Evolutionary conservation across 306 rosid species (phyloP), one percentile per base, ranked within the genome.

Genomic region (Quercus berberidifolia): DNA sequence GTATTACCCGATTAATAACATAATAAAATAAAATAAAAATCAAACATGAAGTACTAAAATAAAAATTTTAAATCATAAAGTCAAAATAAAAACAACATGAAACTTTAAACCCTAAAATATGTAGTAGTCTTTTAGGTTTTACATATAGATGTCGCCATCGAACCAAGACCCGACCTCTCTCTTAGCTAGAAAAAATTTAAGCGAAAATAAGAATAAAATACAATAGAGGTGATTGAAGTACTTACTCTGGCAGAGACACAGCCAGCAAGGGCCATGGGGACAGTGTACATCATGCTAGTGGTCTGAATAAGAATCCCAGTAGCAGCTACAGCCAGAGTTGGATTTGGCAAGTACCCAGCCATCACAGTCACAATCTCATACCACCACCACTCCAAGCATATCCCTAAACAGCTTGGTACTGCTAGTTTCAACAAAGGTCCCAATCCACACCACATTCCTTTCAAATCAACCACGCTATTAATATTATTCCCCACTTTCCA

Each of bases 331-430:
- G 99, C 85, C 18, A 88, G 75, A 0, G 92, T 91, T 2, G 99
- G 99, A 76, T 84, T 83, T 0, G 83, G 71, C 85, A 95, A 81
- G 72, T 95, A 95, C 2, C 99, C 99, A n/a, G 99, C 92, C 88
- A 95, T 51, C 11, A 95, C 89, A 18, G 87, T 91, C 74, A 95
- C 92, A 25, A 95, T 95, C 90, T 95, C 99, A 28, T 95, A 95
- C 99, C 99, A 95, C 99, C 99, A 95, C 99, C 99, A 95, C 86
- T 95, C 99, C 88, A 95, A 82, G 60, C 99, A 95, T 57, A 95
- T 95, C 65, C 93, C 96, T 23, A 95, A 64, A 33, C 99, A 93
- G 62, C 99, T 95, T 10, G 99, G 99, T 17, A 95, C 90, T 0
- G 99, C 98, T 79, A 95, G 63, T 52, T 55, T 86, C 86, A 92